Evolutionary conservation across 2,329 filamentous ascomycete genomes (phyloP), one percentile per base, ranked within the genome.

Genomic region (Diaporthe sp.): DNA sequence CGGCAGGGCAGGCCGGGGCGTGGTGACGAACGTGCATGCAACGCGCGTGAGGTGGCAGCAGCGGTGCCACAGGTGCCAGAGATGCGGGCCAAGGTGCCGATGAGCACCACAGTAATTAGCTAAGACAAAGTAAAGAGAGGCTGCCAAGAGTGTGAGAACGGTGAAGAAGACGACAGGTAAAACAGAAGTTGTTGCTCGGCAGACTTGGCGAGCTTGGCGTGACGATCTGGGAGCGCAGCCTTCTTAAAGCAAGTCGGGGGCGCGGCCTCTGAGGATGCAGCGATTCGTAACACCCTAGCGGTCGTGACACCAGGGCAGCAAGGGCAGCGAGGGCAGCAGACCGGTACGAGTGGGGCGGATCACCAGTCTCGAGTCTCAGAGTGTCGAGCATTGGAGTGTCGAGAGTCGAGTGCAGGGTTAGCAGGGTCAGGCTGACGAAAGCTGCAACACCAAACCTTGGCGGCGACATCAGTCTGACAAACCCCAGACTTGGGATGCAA

Each of bases 201-300:
- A 40, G 15, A 57, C 64, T 70, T 70, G 72, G 72, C 72, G 40
- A 50, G 58, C 61, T 69, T 73, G 71, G 71, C 71, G 25, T 17
- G 64, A 25, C 64, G 64, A 55, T 60, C 54, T 69, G 72, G 72
- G 64, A 69, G 33, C 19, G 52, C 38, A 58, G 30, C 33, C 64
- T 61, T 74, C 72, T 74, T 74, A 54, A 68, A 52, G 57, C 35
- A 68, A 73, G 35, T 52, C 64, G 42, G 42, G 28, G 45, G 45
- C 42, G 19, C 19, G 57, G 45, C 64, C 64, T 67, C 45, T 67
- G 45, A 67, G 64, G 64, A 52, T 52, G 64, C 45, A 12, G 45
- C 22, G 45, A 67, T 67, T 52, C 45, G 64, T 67, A 67, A 67
- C 64, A 54, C 22, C 45, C 30, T 19, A 67, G 45, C 45, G 12